Conservation (phyloP, 495 filamentous ascomycete genomes). For the Neurospora sp. region DNA sequence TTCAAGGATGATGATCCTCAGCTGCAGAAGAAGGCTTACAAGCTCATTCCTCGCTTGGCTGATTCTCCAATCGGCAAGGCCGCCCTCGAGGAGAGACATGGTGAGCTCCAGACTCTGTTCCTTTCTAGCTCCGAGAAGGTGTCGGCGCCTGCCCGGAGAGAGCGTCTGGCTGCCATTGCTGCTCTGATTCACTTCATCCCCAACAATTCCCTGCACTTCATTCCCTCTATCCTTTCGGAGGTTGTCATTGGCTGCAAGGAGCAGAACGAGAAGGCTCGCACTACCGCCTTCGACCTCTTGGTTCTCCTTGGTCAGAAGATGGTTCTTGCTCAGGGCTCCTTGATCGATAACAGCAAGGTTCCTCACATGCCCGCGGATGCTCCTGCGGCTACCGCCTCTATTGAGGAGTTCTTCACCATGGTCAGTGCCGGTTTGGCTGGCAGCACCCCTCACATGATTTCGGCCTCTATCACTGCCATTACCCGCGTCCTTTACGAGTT, state of each 20-base stretch:
- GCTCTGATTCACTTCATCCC: constrained; percentile 70
- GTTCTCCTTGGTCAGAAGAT: constrained; percentile 81
- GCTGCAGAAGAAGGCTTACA: constrained; percentile 99
- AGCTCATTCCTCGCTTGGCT: constrained; percentile 81
- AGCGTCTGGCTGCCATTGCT: constrained; percentile 74
- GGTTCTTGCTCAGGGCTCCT: constrained; percentile 52
- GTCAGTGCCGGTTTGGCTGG: constrained; percentile 90
- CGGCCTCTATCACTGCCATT: constrained; percentile 83
- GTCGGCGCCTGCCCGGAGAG: constrained; percentile 69
- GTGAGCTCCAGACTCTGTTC: constrained; percentile 69
- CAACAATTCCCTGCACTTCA: constrained; percentile 71
- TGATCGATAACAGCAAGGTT: constrained; percentile 74
- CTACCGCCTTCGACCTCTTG: constrained; percentile 80
- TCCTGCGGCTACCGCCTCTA: constrained; percentile 60
- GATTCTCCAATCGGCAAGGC: constrained; percentile 61
- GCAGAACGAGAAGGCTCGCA: constrained; percentile 86
- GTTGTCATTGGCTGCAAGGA: constrained; percentile 93
- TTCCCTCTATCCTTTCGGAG: constrained; percentile 82
- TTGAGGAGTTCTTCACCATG: constrained; percentile 98
- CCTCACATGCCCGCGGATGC: constrained; percentile 73
- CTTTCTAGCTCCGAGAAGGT: constrained; percentile 69
- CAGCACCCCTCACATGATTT: constrained; percentile 87
- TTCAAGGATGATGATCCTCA: constrained; percentile 72
- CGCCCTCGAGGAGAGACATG: constrained; percentile 60
- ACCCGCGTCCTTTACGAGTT: constrained; percentile 89